Percentiles rank a stretch among this genome's conserved stretches.
Conservation (phyloP, 2,329 filamentous ascomycete genomes). For the Stachybotrys chartarum region DNA sequence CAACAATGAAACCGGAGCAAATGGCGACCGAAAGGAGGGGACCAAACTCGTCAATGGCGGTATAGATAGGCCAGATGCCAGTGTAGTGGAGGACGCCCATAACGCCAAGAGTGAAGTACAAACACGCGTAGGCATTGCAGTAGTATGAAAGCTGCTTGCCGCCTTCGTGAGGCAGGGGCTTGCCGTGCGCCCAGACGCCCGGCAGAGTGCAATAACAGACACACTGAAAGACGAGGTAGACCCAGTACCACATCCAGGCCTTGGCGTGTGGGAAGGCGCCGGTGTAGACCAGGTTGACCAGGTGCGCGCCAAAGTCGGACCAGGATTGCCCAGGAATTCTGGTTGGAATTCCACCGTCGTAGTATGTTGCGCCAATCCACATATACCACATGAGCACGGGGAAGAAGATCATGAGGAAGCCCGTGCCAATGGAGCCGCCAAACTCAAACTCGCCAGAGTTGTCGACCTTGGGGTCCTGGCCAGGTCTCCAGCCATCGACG, state of each 20-base stretch:
- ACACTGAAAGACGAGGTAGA: slow-evolving; percentile 79
- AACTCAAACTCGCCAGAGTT: slow-evolving; percentile 69
- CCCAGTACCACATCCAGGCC: slow-evolving; percentile 94
- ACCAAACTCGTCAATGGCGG: slow-evolving; percentile 90
- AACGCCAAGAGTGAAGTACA: slow-evolving; percentile 76
- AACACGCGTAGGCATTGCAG: slow-evolving; percentile 82
- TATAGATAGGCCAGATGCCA: slow-evolving; percentile 83
- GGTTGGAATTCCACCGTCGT: slow-evolving; percentile 72
- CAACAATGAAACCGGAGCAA: slow-evolving; percentile 77
- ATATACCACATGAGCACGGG: slow-evolving; percentile 98
- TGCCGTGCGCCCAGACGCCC: slow-evolving; percentile 81
- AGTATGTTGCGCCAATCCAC: slow-evolving; percentile 95
- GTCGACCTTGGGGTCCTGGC: slow-evolving; percentile 56
- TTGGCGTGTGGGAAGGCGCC: slow-evolving; percentile 75
- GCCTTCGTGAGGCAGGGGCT: slow-evolving; percentile 73
- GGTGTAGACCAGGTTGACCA: slow-evolving; percentile 68
- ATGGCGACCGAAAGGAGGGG: slow-evolving; percentile 90
- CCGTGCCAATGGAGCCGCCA: slow-evolving; percentile 74
- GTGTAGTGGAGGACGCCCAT: slow-evolving; percentile 70
- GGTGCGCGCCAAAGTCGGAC: slow-evolving; percentile 62
- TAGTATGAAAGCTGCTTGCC: slow-evolving; percentile 89
- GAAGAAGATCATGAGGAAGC: slow-evolving; percentile 84
- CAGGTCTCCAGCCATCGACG: slow-evolving; percentile 51
- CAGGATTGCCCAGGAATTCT: slow-evolving; percentile 60
- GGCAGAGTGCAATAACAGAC: slow-evolving; percentile 79